phyloP scores from a whole-genome alignment of 306 rosid genomes.

The Trifolium subterraneum region DNA sequence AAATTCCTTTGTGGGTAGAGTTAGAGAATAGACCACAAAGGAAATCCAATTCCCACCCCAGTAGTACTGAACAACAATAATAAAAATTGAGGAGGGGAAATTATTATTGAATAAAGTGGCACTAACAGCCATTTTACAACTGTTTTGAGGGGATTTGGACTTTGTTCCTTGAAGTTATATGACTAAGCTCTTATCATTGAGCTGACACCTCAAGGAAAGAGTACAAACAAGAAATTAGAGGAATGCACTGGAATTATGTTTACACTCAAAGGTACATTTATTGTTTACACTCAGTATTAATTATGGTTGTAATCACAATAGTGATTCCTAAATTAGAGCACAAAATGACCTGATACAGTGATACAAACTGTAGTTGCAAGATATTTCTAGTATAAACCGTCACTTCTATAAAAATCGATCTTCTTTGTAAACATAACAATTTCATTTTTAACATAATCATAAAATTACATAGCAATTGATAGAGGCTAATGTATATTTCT shows the following conservation, averaged over 20 bases:
- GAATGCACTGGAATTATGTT: slow-evolving; percentile 20
- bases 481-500: slow-evolving; percentile 24
- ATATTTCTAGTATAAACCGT: slow-evolving; percentile 12
- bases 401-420: neutral
- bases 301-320: neutral
- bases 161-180: neutral
- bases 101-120: neutral
- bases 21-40: too few relatives aligned
- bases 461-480: slow-evolving; percentile 21
- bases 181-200: neutral
- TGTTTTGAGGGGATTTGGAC: neutral
- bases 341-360: neutral
- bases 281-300: neutral
- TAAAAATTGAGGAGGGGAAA: neutral
- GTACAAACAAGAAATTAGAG: slow-evolving; percentile 6
- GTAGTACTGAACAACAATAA: neutral
- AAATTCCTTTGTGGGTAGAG: too few relatives aligned
- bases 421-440: neutral
- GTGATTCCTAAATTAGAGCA: slow-evolving; percentile 31
- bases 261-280: slow-evolving; percentile 10
- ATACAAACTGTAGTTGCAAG: neutral
- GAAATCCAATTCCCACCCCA: neutral
- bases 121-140: neutral
- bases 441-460: slow-evolving; percentile 12
- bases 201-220: neutral